Conservation (phyloP, 164 flowering plant genomes). For the Kalanchoe fedtschenkoi region DNA sequence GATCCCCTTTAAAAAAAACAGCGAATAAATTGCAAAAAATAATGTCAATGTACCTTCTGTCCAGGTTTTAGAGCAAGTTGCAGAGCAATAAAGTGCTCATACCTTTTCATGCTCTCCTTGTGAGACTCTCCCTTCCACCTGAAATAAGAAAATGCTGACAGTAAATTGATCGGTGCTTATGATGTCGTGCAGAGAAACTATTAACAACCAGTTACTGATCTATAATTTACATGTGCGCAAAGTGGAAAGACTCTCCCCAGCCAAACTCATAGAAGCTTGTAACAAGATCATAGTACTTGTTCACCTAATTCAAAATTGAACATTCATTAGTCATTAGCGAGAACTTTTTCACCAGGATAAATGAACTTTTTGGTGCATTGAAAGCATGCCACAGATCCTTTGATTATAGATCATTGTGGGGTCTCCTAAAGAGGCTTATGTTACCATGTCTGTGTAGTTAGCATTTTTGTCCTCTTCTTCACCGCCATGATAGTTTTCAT, state of each 20-base stretch:
- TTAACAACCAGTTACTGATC: not conserved
- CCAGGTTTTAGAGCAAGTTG: constrained; percentile 78
- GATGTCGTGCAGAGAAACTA: not conserved
- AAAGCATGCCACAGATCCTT: no score
- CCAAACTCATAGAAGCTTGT: constrained; percentile 99
- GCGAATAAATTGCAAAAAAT: not conserved
- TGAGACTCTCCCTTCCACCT: constrained; percentile 93
- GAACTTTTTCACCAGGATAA: not conserved
- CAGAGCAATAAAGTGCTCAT: constrained; percentile 90
- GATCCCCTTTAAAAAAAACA: no score
- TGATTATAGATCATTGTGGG: not conserved
- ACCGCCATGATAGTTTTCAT: constrained; percentile 5
- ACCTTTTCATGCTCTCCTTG: constrained; percentile 78
- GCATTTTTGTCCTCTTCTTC: not conserved
- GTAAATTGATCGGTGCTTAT: not conserved
- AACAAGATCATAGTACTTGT: constrained; percentile 93
- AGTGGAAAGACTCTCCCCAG: constrained; percentile 98
- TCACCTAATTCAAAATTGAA: no score
- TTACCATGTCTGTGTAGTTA: constrained; percentile 7
- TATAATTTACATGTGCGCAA: constrained; percentile 60
- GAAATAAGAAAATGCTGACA: constrained; percentile 4
- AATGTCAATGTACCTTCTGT: constrained; percentile 48
- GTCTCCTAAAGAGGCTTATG: not conserved
- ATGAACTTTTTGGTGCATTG: no score
- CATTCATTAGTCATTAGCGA: no score